Conservation (phyloP, 345 rosid genomes). For the Eucalyptus pauciflora region DNA sequence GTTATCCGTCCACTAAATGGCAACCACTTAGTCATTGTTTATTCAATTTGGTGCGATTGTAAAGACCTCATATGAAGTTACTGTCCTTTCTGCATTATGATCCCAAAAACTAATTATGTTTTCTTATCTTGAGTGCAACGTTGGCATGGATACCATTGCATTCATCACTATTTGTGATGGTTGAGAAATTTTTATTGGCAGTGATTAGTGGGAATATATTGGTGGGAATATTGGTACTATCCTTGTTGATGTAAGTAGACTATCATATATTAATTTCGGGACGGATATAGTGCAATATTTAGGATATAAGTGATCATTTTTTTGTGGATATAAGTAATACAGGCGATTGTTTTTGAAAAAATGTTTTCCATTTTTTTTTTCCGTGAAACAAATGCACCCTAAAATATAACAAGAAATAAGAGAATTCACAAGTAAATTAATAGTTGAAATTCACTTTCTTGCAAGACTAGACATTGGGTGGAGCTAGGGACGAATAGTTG, state of each 20-base stretch:
- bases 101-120: background rate
- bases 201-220: background rate
- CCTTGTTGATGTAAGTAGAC: background rate
- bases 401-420: background rate
- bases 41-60: background rate
- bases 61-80: background rate
- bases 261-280: rapidly evolving
- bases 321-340: background rate
- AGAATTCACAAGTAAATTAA: background rate
- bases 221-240: background rate
- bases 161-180: background rate
- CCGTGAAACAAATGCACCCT: background rate
- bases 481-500: background rate
- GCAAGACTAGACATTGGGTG: background rate
- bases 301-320: background rate
- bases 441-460: background rate
- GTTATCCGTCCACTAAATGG: background rate
- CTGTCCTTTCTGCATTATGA: rapidly evolving
- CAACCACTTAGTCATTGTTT: background rate
- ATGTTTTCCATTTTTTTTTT: background rate
- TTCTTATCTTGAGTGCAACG: background rate
- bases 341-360: too few species aligned
- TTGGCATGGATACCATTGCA: background rate
- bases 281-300: background rate
- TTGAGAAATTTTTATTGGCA: rapidly evolving